These are phyloP conservation scores for Imleria badia DNA, from an alignment of 768 basidiomycete species.

Conservation along the genomic window DNA sequence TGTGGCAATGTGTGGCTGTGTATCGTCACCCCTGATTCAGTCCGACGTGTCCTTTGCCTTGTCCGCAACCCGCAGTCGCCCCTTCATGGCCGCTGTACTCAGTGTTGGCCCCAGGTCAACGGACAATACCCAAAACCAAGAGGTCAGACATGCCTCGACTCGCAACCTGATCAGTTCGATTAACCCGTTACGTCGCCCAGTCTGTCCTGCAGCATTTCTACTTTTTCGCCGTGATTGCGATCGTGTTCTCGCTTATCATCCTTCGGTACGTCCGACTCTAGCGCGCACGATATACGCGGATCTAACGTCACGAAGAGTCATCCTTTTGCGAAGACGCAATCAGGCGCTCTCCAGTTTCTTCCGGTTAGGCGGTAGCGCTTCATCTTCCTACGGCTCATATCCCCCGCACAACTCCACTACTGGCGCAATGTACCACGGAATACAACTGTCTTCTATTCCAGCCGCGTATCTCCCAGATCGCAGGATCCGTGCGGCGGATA, in stretches of 20 bases:
- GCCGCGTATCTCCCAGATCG: slow-evolving; percentile 21
- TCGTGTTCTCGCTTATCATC: slow-evolving; percentile 16
- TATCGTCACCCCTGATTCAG: background rate
- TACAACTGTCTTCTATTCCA: slow-evolving; percentile 21
- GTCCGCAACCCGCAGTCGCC: too few relatives aligned
- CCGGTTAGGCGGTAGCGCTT: background rate
- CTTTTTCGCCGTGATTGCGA: slow-evolving; percentile 17
- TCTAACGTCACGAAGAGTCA: slow-evolving; percentile 18
- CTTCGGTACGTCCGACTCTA: slow-evolving; percentile 17
- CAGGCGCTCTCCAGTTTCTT: slow-evolving; percentile 24
- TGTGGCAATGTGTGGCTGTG: slow-evolving; percentile 24
- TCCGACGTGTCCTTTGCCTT: background rate
- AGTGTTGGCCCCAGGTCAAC: slow-evolving; percentile 1
- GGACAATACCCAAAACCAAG: background rate
- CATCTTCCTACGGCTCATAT: background rate
- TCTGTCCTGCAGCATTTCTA: slow-evolving; percentile 23
- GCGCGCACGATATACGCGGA: too few relatives aligned
- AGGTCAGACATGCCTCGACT: slow-evolving; percentile 14
- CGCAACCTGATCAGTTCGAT: background rate
- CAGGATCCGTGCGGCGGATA: slow-evolving; percentile 36
- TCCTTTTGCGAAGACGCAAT: slow-evolving; percentile 25
- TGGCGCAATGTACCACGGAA: slow-evolving; percentile 12
- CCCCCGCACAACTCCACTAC: background rate
- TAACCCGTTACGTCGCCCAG: slow-evolving; percentile 6
- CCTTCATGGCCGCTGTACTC: slow-evolving; percentile 6